Conservation (phyloP, 768 basidiomycete species). For the Rhodotorula sphaerocarpa region DNA sequence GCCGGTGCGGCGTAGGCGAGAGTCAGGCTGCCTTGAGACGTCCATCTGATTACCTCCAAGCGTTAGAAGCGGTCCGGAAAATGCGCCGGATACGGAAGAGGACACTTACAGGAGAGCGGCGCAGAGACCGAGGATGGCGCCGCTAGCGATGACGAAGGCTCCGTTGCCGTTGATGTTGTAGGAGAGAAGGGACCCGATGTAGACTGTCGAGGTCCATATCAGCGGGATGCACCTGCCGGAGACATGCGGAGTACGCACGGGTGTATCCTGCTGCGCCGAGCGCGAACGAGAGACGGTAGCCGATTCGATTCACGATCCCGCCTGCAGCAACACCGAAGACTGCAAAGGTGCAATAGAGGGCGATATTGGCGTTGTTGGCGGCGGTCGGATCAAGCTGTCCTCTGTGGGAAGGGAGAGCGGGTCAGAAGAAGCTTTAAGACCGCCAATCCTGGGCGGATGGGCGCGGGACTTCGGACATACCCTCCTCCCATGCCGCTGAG, state of each 20-base stretch:
- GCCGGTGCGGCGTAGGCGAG: conserved; percentile 62
- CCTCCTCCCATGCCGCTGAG: conserved; percentile 51
- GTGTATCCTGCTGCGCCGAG: conserved; percentile 69
- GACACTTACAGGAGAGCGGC: conserved; percentile 59
- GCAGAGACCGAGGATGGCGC: conserved; percentile 53
- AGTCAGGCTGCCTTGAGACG: conserved; percentile 77
- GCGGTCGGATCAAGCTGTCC: conserved; percentile 56
- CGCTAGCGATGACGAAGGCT: conserved; percentile 61
- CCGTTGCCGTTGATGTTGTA: conserved; percentile 60
- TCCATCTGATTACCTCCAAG: too few relatives aligned
- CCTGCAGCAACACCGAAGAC: conserved; percentile 59
- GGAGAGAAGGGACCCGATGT: conserved; percentile 43
- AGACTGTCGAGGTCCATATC: conserved; percentile 41
- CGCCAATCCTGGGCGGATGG: too few relatives aligned
- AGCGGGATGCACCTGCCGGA: not conserved
- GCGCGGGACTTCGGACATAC: not conserved
- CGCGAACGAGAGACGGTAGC: conserved; percentile 63
- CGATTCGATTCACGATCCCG: conserved; percentile 70
- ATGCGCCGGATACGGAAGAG: too few relatives aligned
- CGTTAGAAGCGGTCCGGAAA: too few relatives aligned
- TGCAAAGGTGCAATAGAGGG: conserved; percentile 55
- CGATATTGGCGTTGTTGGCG: conserved; percentile 53
- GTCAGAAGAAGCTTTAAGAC: too few relatives aligned
- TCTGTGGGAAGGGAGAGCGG: not conserved
- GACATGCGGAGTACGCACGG: conserved; percentile 54